Conservation (phyloP, 306 rosid species). For the Adenanthera pavonina region DNA sequence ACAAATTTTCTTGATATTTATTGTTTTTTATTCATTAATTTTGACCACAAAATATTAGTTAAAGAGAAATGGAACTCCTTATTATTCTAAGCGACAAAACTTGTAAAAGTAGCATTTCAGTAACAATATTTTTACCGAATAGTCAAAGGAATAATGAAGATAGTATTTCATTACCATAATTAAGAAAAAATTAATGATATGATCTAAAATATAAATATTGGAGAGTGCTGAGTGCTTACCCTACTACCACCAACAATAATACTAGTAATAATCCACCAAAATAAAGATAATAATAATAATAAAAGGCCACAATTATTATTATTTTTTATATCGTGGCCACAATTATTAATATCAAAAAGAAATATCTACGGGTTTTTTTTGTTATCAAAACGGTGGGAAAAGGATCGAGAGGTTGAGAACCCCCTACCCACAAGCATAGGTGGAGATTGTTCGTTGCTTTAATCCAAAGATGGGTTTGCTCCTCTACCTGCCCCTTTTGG, state of each 20-base stretch:
- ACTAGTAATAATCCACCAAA: too few relatives aligned
- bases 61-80: too few relatives aligned
- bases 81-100: too few relatives aligned
- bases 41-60: too few relatives aligned
- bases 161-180: too few relatives aligned
- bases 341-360: background rate
- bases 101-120: too few relatives aligned
- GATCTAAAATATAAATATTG: background rate
- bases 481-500: background rate
- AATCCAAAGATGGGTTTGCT: background rate
- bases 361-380: background rate
- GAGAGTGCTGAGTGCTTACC: background rate
- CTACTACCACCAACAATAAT: too few relatives aligned
- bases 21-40: too few relatives aligned
- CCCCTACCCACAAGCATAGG: slow-evolving; percentile 28
- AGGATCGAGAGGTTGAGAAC: background rate
- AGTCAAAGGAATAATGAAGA: background rate
- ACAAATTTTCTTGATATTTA: too few relatives aligned
- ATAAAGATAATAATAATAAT: too few relatives aligned
- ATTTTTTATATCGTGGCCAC: background rate
- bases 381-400: background rate
- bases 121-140: background rate
- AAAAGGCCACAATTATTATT: background rate
- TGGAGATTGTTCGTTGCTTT: background rate
- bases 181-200: too few relatives aligned